Base-by-base conservation (phyloP, 1,284 basidiomycete species). In the Vanrija sp. region DNA sequence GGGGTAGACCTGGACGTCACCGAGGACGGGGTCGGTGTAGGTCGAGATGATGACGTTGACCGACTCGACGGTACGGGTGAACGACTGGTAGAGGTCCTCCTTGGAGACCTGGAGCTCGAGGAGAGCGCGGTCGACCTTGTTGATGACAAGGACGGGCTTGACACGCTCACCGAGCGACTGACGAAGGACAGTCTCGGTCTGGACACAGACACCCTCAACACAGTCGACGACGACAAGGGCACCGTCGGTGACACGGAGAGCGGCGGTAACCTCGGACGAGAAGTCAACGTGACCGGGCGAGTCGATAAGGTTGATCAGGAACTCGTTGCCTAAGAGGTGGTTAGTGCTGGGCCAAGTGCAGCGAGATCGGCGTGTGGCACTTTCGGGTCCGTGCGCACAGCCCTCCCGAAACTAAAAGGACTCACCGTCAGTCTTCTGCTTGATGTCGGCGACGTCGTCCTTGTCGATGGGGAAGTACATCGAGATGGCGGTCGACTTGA, bases 291-390 rank as follows among this genome's bases (percentile, higher is more conserved):
- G 95, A 75, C 96, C 95, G 62, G 96, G 95, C 18, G 95, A 98
- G 80, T 98, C 95, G 82, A 98, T 98, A 81, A 98, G 81, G 83
- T 98, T 98, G 84, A 98, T 96, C 83, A 98, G 85, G 84, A 98
- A 98, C 78, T 98, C 91, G 77, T 85, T 84, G 66, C 92, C 89
- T 92, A 69, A 47, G 37, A 41, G 23, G 25, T 22, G 20, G 36
- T 20, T 14, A 31, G 31, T 20, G 18, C n/a, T 46, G 20, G 18
- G 8, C 18, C 22, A 24, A 54, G 41, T 27, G 53, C n/a, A n/a
- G n/a, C n/a, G n/a, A 41, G 39, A 50, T n/a, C n/a, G n/a, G n/a
- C n/a, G n/a, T n/a, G n/a, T n/a, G n/a, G n/a, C n/a, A n/a, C n/a
- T n/a, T n/a, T n/a, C n/a, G n/a, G n/a, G n/a, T n/a, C n/a, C n/a